phyloP scores from a whole-genome alignment of 1,139 yeast genomes.

The Protomyces inundatus region DNA sequence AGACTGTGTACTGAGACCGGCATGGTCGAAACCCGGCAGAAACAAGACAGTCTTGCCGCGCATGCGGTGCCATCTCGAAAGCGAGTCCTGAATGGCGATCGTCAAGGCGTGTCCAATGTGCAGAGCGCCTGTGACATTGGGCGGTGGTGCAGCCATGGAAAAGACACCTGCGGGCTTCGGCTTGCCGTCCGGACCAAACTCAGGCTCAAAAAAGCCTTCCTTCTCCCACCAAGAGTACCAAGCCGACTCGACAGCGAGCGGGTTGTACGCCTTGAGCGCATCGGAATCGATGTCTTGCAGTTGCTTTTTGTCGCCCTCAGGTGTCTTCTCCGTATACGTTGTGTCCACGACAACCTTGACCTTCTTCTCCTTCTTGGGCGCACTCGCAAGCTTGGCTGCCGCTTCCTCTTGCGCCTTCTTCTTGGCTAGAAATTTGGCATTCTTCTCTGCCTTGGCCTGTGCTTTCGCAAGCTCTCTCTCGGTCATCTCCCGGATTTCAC shows the following conservation, averaged over 20 bases:
- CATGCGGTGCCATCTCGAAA: constrained; percentile 94
- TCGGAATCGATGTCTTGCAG: constrained; percentile 84
- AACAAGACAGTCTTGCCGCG: constrained; percentile 89
- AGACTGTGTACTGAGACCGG: constrained; percentile 98
- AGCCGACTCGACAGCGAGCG: constrained; percentile 87
- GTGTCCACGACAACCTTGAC: constrained; percentile 58
- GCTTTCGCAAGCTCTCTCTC: constrained; percentile 64
- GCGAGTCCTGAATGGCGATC: constrained; percentile 86
- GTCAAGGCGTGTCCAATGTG: constrained; percentile 99
- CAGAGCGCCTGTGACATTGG: constrained; percentile 96
- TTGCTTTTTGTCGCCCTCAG: constrained; percentile 82
- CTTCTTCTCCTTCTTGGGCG: constrained; percentile 49
- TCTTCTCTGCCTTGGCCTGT: constrained; percentile 91
- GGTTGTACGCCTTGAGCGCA: constrained; percentile 87
- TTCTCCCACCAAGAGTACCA: constrained; percentile 99
- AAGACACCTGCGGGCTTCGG: constrained; percentile 77
- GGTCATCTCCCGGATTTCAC: constrained; percentile 23
- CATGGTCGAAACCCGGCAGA: constrained; percentile 97
- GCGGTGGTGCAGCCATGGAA: constrained; percentile 96
- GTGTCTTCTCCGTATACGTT: constrained; percentile 66
- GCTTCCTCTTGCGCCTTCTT: constrained; percentile 69
- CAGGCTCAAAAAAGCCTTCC: constrained; percentile 83
- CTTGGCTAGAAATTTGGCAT: constrained; percentile 91
- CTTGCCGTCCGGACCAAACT: constrained; percentile 67
- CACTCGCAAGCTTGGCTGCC: constrained; percentile 40